Conservation (phyloP, 129 eudicot species). For the carrot (Daucus carota) region DNA sequence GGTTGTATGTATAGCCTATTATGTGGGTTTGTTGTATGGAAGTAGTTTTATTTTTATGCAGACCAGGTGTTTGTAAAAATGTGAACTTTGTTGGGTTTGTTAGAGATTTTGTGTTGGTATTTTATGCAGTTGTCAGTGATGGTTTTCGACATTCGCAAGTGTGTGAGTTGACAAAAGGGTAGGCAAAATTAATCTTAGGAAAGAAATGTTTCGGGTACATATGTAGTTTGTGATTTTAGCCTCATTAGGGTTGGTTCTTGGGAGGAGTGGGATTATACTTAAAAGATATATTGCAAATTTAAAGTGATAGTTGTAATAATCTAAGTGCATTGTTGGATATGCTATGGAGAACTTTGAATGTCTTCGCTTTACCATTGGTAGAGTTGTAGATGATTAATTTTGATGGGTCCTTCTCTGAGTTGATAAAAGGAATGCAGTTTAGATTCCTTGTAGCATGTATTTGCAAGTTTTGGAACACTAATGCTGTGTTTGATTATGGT, state of each 20-base stretch:
- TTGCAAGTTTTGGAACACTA: slow-evolving; percentile 48
- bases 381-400: neutral
- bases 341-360: neutral
- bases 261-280: neutral
- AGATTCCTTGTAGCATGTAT: slow-evolving; percentile 17
- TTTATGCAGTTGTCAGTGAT: neutral
- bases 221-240: neutral
- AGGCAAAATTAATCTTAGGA: neutral
- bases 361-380: neutral
- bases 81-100: neutral
- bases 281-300: neutral
- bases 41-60: neutral
- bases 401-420: slow-evolving; percentile 53
- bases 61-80: slow-evolving; percentile 1
- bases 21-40: neutral
- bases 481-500: slow-evolving; percentile 1
- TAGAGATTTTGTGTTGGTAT: neutral
- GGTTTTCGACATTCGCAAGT: neutral
- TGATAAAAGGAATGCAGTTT: slow-evolving; percentile 28
- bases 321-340: neutral
- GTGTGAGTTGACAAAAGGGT: neutral
- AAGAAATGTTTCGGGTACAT: neutral
- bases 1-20: neutral
- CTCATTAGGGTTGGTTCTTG: neutral
- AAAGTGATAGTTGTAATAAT: neutral